Percentiles rank a stretch among this genome's conserved stretches.
Evolutionary conservation across 202 grass and related monocot genomes (phyloP).

Genomic region (Zoysia matrella): DNA sequence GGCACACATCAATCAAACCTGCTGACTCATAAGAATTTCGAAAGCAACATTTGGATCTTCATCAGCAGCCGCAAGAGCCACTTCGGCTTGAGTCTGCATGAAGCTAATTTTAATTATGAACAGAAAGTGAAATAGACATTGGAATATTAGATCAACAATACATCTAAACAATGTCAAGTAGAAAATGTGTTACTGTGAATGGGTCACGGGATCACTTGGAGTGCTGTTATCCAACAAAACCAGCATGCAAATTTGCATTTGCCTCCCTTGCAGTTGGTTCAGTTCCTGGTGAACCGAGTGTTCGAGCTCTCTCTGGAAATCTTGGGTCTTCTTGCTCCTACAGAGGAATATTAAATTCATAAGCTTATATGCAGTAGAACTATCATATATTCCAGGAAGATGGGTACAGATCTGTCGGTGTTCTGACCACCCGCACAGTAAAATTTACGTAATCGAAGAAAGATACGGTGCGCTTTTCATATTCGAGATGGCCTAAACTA

Average conservation of each 20-base stretch:
- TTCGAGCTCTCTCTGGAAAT: constrained; percentile 87
- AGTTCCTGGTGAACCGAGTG: constrained; percentile 61
- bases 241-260: constrained; percentile 72
- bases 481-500: no score
- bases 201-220: constrained; percentile 55
- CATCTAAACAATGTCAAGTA: constrained; percentile 30
- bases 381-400: constrained; percentile 23
- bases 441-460: no score
- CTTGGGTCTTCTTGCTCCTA: constrained; percentile 84
- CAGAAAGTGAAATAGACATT: constrained; percentile 1
- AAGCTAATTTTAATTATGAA: constrained; percentile 8
- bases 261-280: constrained; percentile 64
- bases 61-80: constrained; percentile 91
- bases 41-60: constrained; percentile 86
- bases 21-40: no score
- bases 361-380: neutral
- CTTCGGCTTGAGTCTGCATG: constrained; percentile 89
- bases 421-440: no score
- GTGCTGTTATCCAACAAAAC: constrained; percentile 85
- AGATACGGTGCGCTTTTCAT: no score
- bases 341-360: constrained; percentile 29
- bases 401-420: no score
- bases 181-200: constrained; percentile 73
- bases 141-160: neutral
- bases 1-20: neutral